Conservation (phyloP, 2,329 filamentous ascomycete genomes). For the Emericellopsis cladophorae region DNA sequence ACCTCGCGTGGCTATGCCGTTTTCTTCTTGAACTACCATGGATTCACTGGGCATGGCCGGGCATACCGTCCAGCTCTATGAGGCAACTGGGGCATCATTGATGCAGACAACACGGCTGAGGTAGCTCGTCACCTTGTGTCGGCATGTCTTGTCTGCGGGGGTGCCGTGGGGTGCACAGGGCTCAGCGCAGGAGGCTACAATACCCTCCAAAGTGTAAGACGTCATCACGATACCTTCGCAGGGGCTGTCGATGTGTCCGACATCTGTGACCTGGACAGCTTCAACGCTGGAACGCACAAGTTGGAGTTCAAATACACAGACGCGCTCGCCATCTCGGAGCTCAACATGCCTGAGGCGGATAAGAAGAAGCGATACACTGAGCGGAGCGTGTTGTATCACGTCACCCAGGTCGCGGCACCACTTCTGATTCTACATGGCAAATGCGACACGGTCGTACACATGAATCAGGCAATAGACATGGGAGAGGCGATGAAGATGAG, state of each 20-base stretch:
- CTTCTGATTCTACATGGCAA: slow-evolving; percentile 44
- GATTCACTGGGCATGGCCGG: slow-evolving; percentile 36
- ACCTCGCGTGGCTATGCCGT: slow-evolving; percentile 41
- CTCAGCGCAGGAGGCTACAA: slow-evolving; percentile 41
- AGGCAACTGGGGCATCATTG: slow-evolving; percentile 35
- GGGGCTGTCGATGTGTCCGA: slow-evolving; percentile 36
- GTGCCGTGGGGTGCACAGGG: slow-evolving; percentile 33
- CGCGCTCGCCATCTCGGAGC: slow-evolving; percentile 22
- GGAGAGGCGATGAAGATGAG: slow-evolving; percentile 26
- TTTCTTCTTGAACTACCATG: slow-evolving; percentile 36
- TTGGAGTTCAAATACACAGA: slow-evolving; percentile 41
- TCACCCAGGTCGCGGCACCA: slow-evolving; percentile 32
- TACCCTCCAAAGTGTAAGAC: slow-evolving; percentile 33
- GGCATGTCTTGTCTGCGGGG: slow-evolving; percentile 19
- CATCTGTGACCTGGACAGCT: slow-evolving; percentile 33
- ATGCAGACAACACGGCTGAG: slow-evolving; percentile 35
- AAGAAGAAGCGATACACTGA: slow-evolving; percentile 26
- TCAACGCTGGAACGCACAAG: slow-evolving; percentile 38
- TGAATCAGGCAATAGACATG: slow-evolving; percentile 42
- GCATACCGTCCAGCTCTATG: slow-evolving; percentile 35
- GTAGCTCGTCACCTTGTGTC: slow-evolving; percentile 27
- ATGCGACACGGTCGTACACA: slow-evolving; percentile 42
- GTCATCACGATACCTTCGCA: slow-evolving; percentile 31
- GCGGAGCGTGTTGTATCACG: slow-evolving; percentile 34
- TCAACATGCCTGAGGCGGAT: slow-evolving; percentile 21